Percentiles rank a stretch among this genome's conserved stretches.
phyloP scores from a whole-genome alignment of 495 filamentous ascomycete genomes.

The Trichoderma gamsii region DNA sequence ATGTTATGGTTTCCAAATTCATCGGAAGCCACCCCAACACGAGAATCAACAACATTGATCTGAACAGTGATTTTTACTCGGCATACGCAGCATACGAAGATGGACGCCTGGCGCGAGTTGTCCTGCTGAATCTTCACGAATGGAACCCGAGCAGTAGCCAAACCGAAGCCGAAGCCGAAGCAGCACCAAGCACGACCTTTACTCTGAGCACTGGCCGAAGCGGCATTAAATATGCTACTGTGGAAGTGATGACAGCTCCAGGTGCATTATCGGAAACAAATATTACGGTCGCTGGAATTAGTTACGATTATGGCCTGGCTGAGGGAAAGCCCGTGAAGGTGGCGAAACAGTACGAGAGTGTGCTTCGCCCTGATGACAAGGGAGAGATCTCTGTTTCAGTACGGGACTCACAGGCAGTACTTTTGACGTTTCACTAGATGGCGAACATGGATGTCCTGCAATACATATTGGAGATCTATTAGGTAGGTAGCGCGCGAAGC shows the following conservation, averaged over 20 bases:
- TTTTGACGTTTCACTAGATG: neutral
- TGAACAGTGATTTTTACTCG: neutral
- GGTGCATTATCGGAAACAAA: neutral
- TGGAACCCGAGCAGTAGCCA: neutral
- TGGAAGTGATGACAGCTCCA: neutral
- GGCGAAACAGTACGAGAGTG: slow-evolving; percentile 3
- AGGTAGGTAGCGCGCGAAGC: no score
- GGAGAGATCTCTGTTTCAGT: neutral
- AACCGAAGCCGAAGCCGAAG: neutral
- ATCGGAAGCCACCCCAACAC: neutral
- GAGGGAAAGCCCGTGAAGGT: slow-evolving; percentile 7
- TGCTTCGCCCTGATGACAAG: neutral
- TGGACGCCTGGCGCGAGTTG: neutral
- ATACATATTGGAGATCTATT: neutral
- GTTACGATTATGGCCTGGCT: slow-evolving; percentile 3
- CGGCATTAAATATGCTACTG: slow-evolving; percentile 8
- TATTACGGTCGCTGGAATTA: slow-evolving; percentile 5
- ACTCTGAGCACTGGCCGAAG: neutral
- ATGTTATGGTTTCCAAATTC: slow-evolving; percentile 1
- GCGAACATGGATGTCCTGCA: neutral
- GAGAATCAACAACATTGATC: slow-evolving; percentile 4
- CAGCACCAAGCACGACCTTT: neutral
- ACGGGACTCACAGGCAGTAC: neutral
- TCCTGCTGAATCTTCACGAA: neutral
- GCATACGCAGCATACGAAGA: slow-evolving; percentile 2